A percentile compares a stretch with the other conserved stretches of the same genome.
Conservation (phyloP, 2,329 filamentous ascomycete species). For the Pseudogymnoascus sp. region DNA sequence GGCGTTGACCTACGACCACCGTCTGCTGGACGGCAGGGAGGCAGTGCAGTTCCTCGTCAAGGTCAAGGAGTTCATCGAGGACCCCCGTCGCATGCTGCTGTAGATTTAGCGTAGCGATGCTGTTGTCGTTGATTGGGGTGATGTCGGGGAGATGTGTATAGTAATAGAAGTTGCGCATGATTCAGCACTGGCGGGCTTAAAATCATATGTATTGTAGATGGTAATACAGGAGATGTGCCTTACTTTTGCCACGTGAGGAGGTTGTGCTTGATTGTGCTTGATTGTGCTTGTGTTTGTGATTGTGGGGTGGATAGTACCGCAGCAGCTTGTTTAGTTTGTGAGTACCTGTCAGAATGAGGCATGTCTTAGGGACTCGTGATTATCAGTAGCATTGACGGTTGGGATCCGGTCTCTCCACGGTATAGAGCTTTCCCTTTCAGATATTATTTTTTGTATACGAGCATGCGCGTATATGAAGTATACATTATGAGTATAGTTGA, state of each 20-base stretch:
- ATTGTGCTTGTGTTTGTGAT: not conserved
- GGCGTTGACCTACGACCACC: constrained; percentile 94
- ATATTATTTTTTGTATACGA: too few species aligned
- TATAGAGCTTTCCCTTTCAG: too few species aligned
- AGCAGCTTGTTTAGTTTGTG: not conserved
- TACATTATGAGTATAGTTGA: not conserved
- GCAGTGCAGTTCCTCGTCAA: constrained; percentile 94
- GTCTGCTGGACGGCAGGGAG: constrained; percentile 88
- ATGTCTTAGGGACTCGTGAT: not conserved
- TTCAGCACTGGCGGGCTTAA: not conserved
- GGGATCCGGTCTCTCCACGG: not conserved
- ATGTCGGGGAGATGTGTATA: not conserved
- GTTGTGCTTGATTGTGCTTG: not conserved
- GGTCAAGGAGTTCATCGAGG: constrained; percentile 96
- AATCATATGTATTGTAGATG: constrained; percentile 3
- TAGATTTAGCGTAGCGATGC: constrained; percentile 16
- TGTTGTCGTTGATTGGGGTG: not conserved
- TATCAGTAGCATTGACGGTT: not conserved
- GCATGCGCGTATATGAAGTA: not conserved
- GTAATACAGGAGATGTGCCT: not conserved
- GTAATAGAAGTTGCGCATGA: not conserved
- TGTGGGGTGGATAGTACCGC: not conserved
- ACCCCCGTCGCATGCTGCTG: constrained; percentile 84
- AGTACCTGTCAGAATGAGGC: not conserved
- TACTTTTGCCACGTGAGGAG: not conserved